These are phyloP conservation scores for Barnettozyma vustinii DNA, from an alignment of 805 yeast genomes.

Conservation along the genomic window DNA sequence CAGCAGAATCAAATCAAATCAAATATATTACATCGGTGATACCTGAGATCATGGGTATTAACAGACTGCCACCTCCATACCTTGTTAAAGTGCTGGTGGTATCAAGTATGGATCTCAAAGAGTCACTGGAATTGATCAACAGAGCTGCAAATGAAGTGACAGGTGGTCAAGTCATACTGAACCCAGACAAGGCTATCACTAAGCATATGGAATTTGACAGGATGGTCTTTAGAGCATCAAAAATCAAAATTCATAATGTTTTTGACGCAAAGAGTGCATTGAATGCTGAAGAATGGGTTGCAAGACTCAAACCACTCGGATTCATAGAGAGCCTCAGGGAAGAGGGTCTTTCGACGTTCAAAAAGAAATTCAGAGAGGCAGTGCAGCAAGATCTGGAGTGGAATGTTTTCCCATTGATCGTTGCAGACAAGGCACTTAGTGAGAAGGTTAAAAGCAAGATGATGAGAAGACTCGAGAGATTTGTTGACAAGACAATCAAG, in stretches of 20 bases:
- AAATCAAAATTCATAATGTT: neutral
- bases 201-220: neutral
- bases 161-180: neutral
- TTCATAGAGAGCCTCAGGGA: neutral
- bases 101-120: neutral
- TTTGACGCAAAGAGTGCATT: neutral
- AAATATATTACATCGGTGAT: neutral
- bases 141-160: neutral
- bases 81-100: neutral
- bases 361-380: neutral
- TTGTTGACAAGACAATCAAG: neutral
- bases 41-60: neutral
- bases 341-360: neutral
- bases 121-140: neutral
- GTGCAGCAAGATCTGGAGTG: conserved; percentile 1
- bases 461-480: neutral
- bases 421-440: neutral
- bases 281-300: conserved; percentile 2
- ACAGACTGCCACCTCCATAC: conserved; percentile 1
- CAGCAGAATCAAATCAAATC: neutral
- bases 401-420: conserved; percentile 1
- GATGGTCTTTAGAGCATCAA: neutral
- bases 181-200: neutral
- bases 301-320: conserved; percentile 5
- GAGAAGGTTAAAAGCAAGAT: neutral